Evolutionary conservation across 1,284 basidiomycete species (phyloP), one percentile per base, ranked within the genome.

Genomic region (Tilletia indica): DNA sequence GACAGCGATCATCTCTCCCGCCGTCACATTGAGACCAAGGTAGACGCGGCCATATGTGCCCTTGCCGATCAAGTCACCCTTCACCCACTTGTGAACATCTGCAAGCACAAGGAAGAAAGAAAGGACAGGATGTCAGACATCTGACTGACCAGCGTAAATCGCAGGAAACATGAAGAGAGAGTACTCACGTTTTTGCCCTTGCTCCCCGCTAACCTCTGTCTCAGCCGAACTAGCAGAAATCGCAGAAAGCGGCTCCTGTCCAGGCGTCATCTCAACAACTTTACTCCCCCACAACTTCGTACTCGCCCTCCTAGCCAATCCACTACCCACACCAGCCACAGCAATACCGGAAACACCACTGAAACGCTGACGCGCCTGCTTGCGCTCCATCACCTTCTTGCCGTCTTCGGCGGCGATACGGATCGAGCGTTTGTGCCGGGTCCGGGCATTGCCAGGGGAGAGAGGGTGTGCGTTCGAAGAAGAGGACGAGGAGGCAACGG

Each of bases 1-100:
- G 77, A 99, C 97, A 6, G 97, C 97, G 79, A 99, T 95, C 92
- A 98, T 96, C 85, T 99, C 96, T 71, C 96, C 96, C 0, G 95
- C 97, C 0, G 93, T 96, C n/a, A 93, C 93, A 84, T 99, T 99
- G 75, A 99, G 87, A 21, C 94, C 97, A 67, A 98, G 89, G 82
- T 97, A 99, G 39, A 99, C 97, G 68, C 92, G 90, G 6, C 96
- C 96, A 81, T 95, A 99, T 3, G 94, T 97, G 34, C 97, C 97
- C 81, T 93, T 94, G 56, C 97, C 97, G 77, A 99, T 97, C 61
- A 97, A 87, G 85, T 97, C 94, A 74, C 97, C 97, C 81, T 96
- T 93, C 68, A 98, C 93, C 96, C 97, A 99, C 83, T 95, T 95
- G 88, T 98, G 96, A 49, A 95, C 94, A 58, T 78, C 81, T 68